Base-by-base conservation (phyloP, 2,329 filamentous ascomycete species). In the Colletotrichum sp. region DNA sequence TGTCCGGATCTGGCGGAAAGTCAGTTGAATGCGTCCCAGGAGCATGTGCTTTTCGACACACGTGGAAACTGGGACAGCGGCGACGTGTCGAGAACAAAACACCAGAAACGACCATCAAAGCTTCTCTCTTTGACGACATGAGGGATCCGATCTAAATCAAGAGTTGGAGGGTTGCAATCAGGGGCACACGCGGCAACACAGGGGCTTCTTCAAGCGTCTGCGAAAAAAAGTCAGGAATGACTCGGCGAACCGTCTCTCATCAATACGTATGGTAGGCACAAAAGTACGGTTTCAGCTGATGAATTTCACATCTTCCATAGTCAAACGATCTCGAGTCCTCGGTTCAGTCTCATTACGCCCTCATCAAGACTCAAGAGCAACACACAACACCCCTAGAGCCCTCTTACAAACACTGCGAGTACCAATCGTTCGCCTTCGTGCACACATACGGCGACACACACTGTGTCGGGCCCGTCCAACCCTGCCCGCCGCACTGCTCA, bases 361-460 rank as follows among this genome's bases (percentile, higher is more conserved):
- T 61, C 9, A 8, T 13, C 24, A 28, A 59, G 55, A 59, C 5
- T 13, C 24, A 28, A 59, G 55, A 59, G 26, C 55, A 59, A 34
- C 7, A 18, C 16, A 30, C 18, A 61, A 61, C 16, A 3, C 0
- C 15, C 8, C 26, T 48, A 12, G 57, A n/a, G n/a, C 39, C 39
- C 43, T n/a, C 55, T 66, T 80, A 87, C 76, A 86, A 72, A 78
- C 86, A 88, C 80, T 88, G 86, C 28, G 74, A 84, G 80, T 87
- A 88, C 77, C 79, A 88, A 63, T 82, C 80, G 77, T 87, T 88
- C 68, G 39, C 6, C 30, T 30, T 43, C 18, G 71, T 79, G 78
- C 87, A 88, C 1, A 78, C 80, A 66, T 85, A 87, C 10, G 87
- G 87, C 21, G 83, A 80, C 15, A 85, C 81, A 52, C 87, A 88